phyloP scores from a whole-genome alignment of 2,329 filamentous ascomycete genomes.

The Emmonsia crescens region DNA sequence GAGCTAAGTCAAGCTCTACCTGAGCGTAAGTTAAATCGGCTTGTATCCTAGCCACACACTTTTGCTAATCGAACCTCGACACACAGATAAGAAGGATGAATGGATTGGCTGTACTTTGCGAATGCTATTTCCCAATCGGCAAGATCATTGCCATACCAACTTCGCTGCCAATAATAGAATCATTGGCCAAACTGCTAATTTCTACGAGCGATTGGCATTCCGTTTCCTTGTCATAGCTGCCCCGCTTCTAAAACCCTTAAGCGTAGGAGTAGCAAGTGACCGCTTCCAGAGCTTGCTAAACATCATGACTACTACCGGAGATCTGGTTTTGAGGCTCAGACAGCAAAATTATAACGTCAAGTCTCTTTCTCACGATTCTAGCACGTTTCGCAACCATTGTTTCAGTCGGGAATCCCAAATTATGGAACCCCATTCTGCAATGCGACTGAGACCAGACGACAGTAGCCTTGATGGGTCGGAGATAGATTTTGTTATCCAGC shows the following conservation, averaged over 20 bases:
- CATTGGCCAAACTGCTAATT: neutral
- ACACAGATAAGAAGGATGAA: neutral
- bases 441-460: neutral
- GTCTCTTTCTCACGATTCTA: neutral
- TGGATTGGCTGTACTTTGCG: neutral
- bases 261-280: neutral
- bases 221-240: neutral
- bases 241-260: neutral
- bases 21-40: neutral
- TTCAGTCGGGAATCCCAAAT: slow-evolving; percentile 1
- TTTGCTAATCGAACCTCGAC: neutral
- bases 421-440: slow-evolving; percentile 5
- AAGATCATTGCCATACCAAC: neutral
- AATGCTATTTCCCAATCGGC: neutral
- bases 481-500: slow-evolving; percentile 7
- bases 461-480: slow-evolving; percentile 1
- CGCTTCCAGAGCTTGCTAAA: neutral
- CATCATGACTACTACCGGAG: neutral
- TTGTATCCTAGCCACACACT: neutral
- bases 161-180: neutral
- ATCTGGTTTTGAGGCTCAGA: neutral
- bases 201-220: neutral
- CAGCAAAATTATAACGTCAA: neutral
- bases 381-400: neutral
- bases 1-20: neutral